Evolutionary conservation across 2,329 filamentous ascomycete genomes (phyloP).

Genomic region (Alternaria sp.): DNA sequence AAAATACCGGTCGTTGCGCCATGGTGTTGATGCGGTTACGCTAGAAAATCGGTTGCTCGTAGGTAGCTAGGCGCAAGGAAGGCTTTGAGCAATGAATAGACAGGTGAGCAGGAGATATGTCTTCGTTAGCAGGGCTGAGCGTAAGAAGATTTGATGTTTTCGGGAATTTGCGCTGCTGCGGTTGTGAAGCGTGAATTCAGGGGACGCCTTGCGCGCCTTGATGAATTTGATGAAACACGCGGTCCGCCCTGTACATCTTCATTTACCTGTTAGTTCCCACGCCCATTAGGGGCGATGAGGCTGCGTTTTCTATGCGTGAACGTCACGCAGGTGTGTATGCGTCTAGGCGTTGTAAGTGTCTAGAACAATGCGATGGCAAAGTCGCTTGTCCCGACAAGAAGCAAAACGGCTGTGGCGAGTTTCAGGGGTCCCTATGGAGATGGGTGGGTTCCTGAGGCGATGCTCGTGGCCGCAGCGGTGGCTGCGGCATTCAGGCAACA

Average conservation of each 20-base stretch:
- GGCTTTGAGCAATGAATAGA: not conserved
- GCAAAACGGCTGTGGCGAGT: constrained; percentile 13
- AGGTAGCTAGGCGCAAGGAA: not conserved
- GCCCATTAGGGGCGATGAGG: constrained; percentile 2
- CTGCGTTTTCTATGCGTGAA: constrained; percentile 3
- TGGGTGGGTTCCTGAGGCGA: not conserved
- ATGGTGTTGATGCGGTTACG: constrained; percentile 25
- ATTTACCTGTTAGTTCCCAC: constrained; percentile 20
- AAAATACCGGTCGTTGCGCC: constrained; percentile 35
- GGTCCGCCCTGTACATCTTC: constrained; percentile 31
- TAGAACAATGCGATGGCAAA: not conserved
- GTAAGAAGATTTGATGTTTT: constrained; percentile 9
- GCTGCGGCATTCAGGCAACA: constrained; percentile 1
- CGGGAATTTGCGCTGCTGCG: constrained; percentile 23
- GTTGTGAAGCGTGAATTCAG: constrained; percentile 27
- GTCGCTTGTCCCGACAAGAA: constrained; percentile 9
- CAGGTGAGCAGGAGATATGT: constrained; percentile 6
- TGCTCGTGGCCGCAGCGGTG: constrained; percentile 4
- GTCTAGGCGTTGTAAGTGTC: not conserved
- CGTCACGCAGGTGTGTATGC: not conserved
- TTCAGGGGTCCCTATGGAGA: constrained; percentile 5
- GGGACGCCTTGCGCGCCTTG: constrained; percentile 26
- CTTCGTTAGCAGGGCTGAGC: constrained; percentile 10
- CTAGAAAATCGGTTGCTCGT: not conserved
- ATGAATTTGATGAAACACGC: constrained; percentile 40